phyloP scores from a whole-genome alignment of 2,329 filamentous ascomycete genomes.

The Arthrobotrys conoides region DNA sequence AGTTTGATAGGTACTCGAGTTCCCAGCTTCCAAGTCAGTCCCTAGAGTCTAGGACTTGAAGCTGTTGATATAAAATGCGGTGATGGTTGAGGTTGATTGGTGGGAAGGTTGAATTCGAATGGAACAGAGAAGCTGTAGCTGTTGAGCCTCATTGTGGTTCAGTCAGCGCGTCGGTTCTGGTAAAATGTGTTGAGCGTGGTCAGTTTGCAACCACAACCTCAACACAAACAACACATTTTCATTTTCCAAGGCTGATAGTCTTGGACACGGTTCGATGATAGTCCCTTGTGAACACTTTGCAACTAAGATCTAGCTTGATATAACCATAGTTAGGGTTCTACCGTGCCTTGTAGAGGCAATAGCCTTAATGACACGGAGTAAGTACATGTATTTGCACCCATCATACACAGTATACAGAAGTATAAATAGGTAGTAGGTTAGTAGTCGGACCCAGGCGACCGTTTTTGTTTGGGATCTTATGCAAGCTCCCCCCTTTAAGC shows the following conservation, averaged over 20 bases:
- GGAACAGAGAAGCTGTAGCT: background rate
- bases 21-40: background rate
- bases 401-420: too few species aligned
- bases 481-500: background rate
- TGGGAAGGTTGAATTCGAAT: background rate
- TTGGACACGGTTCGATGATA: too few species aligned
- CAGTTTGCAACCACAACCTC: conserved; percentile 24
- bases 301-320: background rate
- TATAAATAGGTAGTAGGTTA: too few species aligned
- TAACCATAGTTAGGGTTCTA: too few species aligned
- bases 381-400: too few species aligned
- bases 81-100: background rate
- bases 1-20: background rate
- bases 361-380: too few species aligned
- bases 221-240: conserved; percentile 23
- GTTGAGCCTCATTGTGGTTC: background rate
- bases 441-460: background rate
- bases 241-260: too few species aligned
- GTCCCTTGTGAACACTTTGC: too few species aligned
- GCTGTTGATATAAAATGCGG: background rate
- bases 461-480: background rate
- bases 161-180: too few species aligned
- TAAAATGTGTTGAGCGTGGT: conserved; percentile 21
- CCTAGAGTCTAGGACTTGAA: background rate
- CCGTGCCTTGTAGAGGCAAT: too few species aligned